phyloP scores from a whole-genome alignment of 108 stramenopile species.

The Fistulifera pelliculosa region DNA sequence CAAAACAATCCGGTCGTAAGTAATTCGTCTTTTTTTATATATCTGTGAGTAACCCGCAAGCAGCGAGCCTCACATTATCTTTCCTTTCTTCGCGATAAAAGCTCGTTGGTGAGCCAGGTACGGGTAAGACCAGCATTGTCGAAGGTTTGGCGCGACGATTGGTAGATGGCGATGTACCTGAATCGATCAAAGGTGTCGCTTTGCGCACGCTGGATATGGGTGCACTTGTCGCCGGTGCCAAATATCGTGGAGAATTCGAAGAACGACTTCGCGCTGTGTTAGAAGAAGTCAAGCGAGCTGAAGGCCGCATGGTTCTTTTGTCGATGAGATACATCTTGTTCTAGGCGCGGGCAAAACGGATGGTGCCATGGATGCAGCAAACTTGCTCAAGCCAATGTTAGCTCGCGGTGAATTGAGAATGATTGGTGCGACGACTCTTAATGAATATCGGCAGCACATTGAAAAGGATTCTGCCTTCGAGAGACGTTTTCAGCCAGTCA shows the following conservation, averaged over 20 bases:
- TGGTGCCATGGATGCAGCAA: conserved; percentile 96
- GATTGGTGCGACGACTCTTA: conserved; percentile 95
- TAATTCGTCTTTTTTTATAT: neutral
- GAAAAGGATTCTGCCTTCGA: conserved; percentile 96
- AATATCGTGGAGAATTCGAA: conserved; percentile 98
- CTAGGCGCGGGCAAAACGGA: conserved; percentile 90
- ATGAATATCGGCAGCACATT: conserved; percentile 91
- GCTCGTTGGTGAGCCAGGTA: conserved; percentile 92
- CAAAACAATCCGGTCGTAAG: conserved; percentile 88
- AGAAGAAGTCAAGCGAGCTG: conserved; percentile 87
- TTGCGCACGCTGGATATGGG: conserved; percentile 94
- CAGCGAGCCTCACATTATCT: neutral
- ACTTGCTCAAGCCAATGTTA: conserved; percentile 95
- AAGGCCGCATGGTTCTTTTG: conserved; percentile 90
- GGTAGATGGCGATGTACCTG: conserved; percentile 90
- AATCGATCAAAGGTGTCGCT: conserved; percentile 73
- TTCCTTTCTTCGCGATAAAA: no score
- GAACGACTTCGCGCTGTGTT: conserved; percentile 92
- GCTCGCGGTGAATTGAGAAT: conserved; percentile 93
- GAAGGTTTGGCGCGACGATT: conserved; percentile 94
- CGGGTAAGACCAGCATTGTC: conserved; percentile 96
- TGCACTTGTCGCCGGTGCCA: conserved; percentile 93
- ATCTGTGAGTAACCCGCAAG: neutral
- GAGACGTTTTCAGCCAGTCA: conserved; percentile 93
- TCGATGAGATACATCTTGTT: conserved; percentile 96